Evolutionary conservation across 2,329 filamentous ascomycete species (phyloP).

Genomic region (Cladobotryum protrusum): DNA sequence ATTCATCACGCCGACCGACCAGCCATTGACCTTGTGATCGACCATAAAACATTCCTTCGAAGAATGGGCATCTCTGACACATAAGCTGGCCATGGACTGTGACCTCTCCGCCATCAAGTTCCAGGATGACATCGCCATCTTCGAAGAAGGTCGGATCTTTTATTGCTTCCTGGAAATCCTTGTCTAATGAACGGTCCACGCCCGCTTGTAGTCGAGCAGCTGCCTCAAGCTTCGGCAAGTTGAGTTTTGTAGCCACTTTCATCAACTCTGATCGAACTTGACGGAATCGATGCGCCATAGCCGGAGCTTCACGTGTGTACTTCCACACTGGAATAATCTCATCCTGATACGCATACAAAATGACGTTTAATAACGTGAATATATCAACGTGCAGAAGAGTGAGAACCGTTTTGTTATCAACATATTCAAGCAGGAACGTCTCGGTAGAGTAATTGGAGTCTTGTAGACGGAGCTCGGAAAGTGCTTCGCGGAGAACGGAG

Average conservation of each 20-base stretch:
- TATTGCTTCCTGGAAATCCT: slow-evolving; percentile 66
- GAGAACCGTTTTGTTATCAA: slow-evolving; percentile 48
- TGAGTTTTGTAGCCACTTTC: slow-evolving; percentile 68
- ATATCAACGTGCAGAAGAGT: slow-evolving; percentile 67
- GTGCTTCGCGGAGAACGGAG: slow-evolving; percentile 54
- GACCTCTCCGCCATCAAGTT: slow-evolving; percentile 68
- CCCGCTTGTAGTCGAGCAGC: slow-evolving; percentile 69
- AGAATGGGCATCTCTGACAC: slow-evolving; percentile 85
- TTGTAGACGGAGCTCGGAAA: slow-evolving; percentile 48
- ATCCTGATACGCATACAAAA: slow-evolving; percentile 77
- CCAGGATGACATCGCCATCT: slow-evolving; percentile 71
- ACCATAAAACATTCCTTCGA: slow-evolving; percentile 83
- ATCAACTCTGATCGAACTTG: slow-evolving; percentile 81
- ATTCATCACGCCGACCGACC: slow-evolving; percentile 52
- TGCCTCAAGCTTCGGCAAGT: slow-evolving; percentile 65
- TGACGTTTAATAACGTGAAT: slow-evolving; percentile 71
- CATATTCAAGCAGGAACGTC: slow-evolving; percentile 28
- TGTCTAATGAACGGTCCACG: slow-evolving; percentile 56
- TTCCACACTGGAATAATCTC: slow-evolving; percentile 81
- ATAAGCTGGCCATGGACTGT: slow-evolving; percentile 71
- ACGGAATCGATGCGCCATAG: slow-evolving; percentile 66
- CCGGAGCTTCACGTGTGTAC: slow-evolving; percentile 58
- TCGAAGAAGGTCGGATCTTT: slow-evolving; percentile 66
- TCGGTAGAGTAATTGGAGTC: slow-evolving; percentile 21
- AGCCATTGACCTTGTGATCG: slow-evolving; percentile 82